These are phyloP conservation scores for Ramalina intermedia DNA, from an alignment of 495 filamentous ascomycete species.

Conservation along the genomic window DNA sequence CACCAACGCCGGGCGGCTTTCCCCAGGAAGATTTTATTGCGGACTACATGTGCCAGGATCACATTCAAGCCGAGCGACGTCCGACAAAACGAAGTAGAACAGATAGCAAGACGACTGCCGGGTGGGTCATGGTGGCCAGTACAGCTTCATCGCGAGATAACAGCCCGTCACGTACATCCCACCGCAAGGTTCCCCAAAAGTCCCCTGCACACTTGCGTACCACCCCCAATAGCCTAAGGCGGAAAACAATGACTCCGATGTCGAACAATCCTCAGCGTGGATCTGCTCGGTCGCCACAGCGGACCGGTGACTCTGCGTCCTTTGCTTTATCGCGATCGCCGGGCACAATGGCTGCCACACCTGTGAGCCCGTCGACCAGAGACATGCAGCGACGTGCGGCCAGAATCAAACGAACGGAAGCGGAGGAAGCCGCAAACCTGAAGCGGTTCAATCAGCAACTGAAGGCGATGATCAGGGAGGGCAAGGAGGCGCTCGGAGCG, in stretches of 20 bases:
- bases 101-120: conserved; percentile 43
- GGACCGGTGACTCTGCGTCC: conserved; percentile 31
- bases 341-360: conserved; percentile 15
- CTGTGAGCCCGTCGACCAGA: conserved; percentile 31
- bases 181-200: conserved; percentile 17
- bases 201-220: conserved; percentile 2
- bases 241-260: conserved; percentile 20
- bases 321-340: conserved; percentile 34
- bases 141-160: conserved; percentile 9
- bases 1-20: conserved; percentile 30
- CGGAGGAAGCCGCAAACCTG: conserved; percentile 65
- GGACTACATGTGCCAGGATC: conserved; percentile 20
- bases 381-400: conserved; percentile 58
- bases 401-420: conserved; percentile 51
- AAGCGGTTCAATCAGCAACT: conserved; percentile 63
- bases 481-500: conserved; percentile 71
- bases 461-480: conserved; percentile 74
- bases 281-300: conserved; percentile 28
- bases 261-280: conserved; percentile 28
- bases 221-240: conserved; percentile 14
- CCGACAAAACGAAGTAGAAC: conserved; percentile 18
- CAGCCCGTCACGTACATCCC: conserved; percentile 15
- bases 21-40: conserved; percentile 25
- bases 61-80: conserved; percentile 15
- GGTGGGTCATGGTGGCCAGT: conserved; percentile 66